A percentile compares a stretch with the other conserved stretches of the same genome.
These are phyloP conservation scores for Kokia cookei DNA, from an alignment of 441 rosid genomes.

Conservation along the genomic window DNA sequence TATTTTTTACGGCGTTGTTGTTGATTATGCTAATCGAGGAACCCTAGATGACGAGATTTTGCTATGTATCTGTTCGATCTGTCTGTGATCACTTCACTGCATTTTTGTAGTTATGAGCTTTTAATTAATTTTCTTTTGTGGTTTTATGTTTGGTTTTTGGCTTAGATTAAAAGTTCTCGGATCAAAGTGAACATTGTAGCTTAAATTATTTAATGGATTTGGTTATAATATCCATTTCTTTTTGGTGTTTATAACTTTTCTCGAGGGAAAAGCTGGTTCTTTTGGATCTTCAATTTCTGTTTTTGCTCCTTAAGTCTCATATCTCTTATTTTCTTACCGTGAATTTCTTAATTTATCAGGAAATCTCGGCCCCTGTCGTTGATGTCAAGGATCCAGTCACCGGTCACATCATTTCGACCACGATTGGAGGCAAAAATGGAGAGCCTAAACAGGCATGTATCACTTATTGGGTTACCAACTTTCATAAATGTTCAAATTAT, in stretches of 20 bases:
- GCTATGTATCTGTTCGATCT: neutral
- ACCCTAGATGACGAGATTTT: neutral
- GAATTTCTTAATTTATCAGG: slow-evolving; percentile 33
- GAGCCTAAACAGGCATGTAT: slow-evolving; percentile 75
- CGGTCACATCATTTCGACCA: slow-evolving; percentile 92
- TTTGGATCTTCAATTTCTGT: neutral
- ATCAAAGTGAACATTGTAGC: neutral
- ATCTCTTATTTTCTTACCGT: neutral
- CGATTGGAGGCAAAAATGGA: slow-evolving; percentile 92
- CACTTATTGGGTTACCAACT: neutral
- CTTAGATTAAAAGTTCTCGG: neutral
- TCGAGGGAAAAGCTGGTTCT: neutral
- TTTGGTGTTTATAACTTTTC: neutral
- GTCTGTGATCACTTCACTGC: neutral
- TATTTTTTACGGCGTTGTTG: neutral
- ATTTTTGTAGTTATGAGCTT: neutral
- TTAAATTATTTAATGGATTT: neutral
- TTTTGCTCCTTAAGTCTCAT: neutral
- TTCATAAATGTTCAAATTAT: neutral
- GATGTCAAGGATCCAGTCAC: slow-evolving; percentile 76
- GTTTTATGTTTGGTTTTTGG: neutral
- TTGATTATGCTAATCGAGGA: neutral
- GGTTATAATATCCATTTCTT: neutral
- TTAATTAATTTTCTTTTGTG: neutral
- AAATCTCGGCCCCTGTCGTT: slow-evolving; percentile 69